phyloP scores from a whole-genome alignment of 2,329 filamentous ascomycete species.

The Aureobasidium sp. region DNA sequence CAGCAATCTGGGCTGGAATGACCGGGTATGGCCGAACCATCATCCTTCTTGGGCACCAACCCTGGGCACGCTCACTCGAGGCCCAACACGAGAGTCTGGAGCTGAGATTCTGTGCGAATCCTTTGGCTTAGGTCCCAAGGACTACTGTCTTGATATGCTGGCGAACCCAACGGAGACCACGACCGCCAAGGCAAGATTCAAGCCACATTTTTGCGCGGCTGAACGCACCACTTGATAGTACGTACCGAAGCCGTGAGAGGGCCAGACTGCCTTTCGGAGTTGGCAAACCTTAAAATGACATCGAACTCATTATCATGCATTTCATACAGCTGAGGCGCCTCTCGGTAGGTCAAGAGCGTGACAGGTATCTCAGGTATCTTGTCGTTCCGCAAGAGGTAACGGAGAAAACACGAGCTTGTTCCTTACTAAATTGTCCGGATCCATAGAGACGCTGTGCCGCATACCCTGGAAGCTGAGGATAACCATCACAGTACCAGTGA shows the following conservation, averaged over 20 bases:
- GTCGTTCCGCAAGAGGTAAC: not conserved
- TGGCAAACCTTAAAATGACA: conserved; percentile 3
- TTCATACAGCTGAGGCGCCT: not conserved
- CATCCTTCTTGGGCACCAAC: not conserved
- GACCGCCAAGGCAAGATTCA: not conserved
- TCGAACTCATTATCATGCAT: not conserved
- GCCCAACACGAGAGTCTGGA: not conserved
- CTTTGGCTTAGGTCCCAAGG: not conserved
- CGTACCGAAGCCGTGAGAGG: not conserved
- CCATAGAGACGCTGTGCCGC: not conserved
- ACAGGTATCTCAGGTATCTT: not conserved
- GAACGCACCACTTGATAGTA: not conserved
- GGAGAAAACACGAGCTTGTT: not conserved
- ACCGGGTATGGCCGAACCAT: not conserved
- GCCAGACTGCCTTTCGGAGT: not conserved
- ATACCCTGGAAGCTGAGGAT: not conserved
- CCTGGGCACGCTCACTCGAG: not conserved
- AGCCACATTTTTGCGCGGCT: not conserved
- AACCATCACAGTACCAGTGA: not conserved
- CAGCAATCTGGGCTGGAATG: not conserved
- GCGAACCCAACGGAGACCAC: not conserved
- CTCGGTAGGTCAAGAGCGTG: not conserved
- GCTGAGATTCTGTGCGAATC: not conserved
- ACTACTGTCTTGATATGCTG: not conserved
- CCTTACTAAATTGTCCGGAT: not conserved